Evolutionary conservation across 106 monocot species (phyloP), one percentile per base, ranked within the genome.

Genomic region (Iris macrosiphon): DNA sequence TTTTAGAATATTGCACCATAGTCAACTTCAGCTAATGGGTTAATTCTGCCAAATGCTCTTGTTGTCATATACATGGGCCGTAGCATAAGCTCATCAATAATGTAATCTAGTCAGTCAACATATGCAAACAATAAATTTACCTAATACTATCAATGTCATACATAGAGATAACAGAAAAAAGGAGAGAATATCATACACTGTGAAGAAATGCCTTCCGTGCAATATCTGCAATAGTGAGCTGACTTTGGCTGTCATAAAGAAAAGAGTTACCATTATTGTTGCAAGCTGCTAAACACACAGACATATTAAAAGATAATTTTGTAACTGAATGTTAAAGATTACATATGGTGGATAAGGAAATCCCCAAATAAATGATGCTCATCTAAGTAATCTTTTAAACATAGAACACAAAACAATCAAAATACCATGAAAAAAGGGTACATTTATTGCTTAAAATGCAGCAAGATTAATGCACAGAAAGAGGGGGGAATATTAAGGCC

Each of bases 131-230:
- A n/a, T n/a, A n/a, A n/a, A n/a, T n/a, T n/a, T n/a, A n/a, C n/a
- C n/a, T n/a, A n/a, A n/a, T n/a, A n/a, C n/a, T n/a, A n/a, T n/a
- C n/a, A n/a, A n/a, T n/a, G n/a, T n/a, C n/a, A 52, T 7, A 32
- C 13, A 15, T n/a, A 34, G 43, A 33, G 12, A 40, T 13, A 46
- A 56, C 16, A 58, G 40, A 27, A 61, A 51, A 13, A 45, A 59
- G 38, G 29, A 34, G 37, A 62, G 45, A 45, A 49, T 40, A 69
- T 49, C 83, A 24, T 98, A 98, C 98, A 66, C 91, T 98, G 64
- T 91, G 75, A 71, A 98, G 91, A 57, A 98, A 98, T 40, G 98
- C 98, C 60, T 98, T 98, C 62, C 98, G 68, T 55, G 98, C 98
- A 80, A 98, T 80, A 74, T 98, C 98, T 67, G 98, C 75, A 64